Conservation (phyloP, 2,329 filamentous ascomycete species). For the Aspergillus proliferans region DNA sequence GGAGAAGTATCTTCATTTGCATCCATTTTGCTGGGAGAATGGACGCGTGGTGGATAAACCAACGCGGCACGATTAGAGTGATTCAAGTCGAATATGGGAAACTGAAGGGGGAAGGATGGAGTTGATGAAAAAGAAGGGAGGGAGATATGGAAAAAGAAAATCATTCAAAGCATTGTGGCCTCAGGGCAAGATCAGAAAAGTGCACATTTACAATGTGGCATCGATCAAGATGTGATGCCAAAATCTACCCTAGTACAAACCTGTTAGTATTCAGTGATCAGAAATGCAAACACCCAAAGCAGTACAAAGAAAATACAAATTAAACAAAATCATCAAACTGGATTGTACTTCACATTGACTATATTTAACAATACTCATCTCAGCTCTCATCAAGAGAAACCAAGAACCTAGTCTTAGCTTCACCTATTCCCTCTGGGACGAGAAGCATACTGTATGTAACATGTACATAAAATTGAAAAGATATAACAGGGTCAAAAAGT, state of each 20-base stretch:
- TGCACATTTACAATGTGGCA: background rate
- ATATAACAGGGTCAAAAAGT: conserved; percentile 1
- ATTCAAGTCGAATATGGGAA: background rate
- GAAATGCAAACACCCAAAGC: background rate
- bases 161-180: background rate
- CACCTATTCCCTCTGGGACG: conserved; percentile 10
- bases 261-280: background rate
- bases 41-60: background rate
- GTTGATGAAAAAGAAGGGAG: background rate
- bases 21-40: background rate
- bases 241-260: too few relatives aligned
- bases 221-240: background rate
- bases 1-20: background rate
- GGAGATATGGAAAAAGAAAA: background rate
- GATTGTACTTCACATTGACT: conserved; percentile 7
- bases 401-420: conserved; percentile 4
- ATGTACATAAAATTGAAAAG: conserved; percentile 11
- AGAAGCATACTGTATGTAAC: conserved; percentile 6
- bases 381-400: conserved; percentile 10
- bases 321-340: background rate
- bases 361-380: conserved; percentile 9
- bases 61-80: background rate
- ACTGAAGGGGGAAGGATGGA: background rate
- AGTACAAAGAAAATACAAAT: background rate
- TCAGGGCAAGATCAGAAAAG: background rate